Base-by-base conservation (phyloP, 176 grass and related monocot genomes). In the Cenchrus americanus region DNA sequence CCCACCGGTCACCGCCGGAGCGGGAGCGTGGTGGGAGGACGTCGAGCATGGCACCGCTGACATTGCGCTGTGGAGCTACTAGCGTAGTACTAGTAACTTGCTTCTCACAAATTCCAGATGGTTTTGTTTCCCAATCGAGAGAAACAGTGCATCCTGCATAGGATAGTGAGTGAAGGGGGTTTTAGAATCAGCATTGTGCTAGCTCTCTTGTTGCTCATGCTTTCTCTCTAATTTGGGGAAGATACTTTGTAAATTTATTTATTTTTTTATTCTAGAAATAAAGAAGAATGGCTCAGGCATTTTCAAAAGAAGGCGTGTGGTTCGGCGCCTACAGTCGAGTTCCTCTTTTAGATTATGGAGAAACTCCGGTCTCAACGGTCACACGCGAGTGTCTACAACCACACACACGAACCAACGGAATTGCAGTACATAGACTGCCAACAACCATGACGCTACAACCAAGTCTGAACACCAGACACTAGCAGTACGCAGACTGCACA, bases 41-140 rank as follows among this genome's bases (percentile, higher is more conserved):
- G 80, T 79, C 51, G 83, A 87, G 8, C 17, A 47, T 67, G 71
- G 41, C 21, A 34, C 30, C 34, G 19, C 19, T 6, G 50, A 89
- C 5, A 30, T 73, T 51, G 66, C 49, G 52, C 70, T 90, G 1
- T 92, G 87, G 90, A 88, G 85, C 80, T 78, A 80, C 65, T 88
- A 24, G 30, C 8, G 15, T 41, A 8, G 0, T 69, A 37, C 34
- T 11, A 44, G 19, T 2, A 7, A 14, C 19, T 7, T 47, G 67
- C 47, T 26, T 73, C 10, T 78, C 23, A 8, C 15, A 60, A 41
- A 18, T 66, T 84, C 34, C 57, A 11, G 51, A 80, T 14, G 40
- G 21, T 18, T 41, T 19, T 69, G 19, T 68, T 77, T 48, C 47
- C 7, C 13, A 27, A 17, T 9, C 18, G 61, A 9, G 30, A 26